Base-by-base conservation (phyloP, 345 rosid genomes). In the Melaleuca quinquenervia region DNA sequence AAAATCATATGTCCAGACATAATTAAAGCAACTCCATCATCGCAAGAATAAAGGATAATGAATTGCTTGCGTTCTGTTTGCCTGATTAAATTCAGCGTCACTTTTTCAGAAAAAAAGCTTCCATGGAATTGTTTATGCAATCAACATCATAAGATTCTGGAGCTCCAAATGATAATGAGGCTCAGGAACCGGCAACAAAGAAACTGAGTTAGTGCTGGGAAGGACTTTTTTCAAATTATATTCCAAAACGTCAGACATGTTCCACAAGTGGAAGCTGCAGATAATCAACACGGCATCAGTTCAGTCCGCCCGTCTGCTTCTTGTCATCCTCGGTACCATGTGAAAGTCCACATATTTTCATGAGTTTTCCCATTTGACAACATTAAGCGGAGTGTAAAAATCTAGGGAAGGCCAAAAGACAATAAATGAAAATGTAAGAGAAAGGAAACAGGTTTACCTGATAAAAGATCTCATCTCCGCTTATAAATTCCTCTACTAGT, bases 241-340 rank as follows among this genome's bases (percentile, higher is more conserved):
- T 6, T 52, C 29, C 82, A 70, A 52, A 60, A 29, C 76, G 95
- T 95, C 95, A 94, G 94, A 92, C 90, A 86, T n/a, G 86, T 83
- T 89, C 92, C 94, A 89, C 49, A 74, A 82, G 85, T 52, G 91
- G 93, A 91, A 88, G 85, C 52, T 89, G 91, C 97, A 93, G 98
- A 94, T 96, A 92, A 82, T 93, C 98, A 89, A 94, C 97, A 96
- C 10, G 93, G 94, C 99, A 95, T 93, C 97, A 93, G 91, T 90
- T 96, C 98, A 88, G 97, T 91, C 97, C 96, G 96, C 97, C 96
- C 96, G 93, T 96, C 98, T 88, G 99, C 95, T 87, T 86, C 88
- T 83, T 94, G 95, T 95, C 96, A 92, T 95, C 97, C 90, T 82
- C 45, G 96, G 88, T 41, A 13, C 27, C 8, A 10, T 21, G 14